Evolutionary conservation across 768 basidiomycete genomes (phyloP).

Genomic region (Boletellus sp.): DNA sequence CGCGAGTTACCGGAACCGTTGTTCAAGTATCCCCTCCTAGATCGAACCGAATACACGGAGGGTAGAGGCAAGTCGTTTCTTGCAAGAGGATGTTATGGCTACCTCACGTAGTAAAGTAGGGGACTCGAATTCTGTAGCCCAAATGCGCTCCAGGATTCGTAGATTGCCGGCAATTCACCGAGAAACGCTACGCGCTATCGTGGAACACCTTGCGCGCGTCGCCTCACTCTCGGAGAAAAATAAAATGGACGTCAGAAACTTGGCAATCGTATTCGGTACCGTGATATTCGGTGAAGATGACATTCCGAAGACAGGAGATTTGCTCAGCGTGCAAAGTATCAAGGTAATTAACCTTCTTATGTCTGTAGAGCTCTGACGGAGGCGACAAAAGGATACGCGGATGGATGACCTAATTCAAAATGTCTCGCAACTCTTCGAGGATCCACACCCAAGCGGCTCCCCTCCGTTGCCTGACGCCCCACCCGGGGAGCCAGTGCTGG

Average conservation of each 20-base stretch:
- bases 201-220: constrained; percentile 81
- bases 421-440: constrained; percentile 59
- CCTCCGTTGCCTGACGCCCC: constrained; percentile 76
- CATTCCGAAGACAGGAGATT: constrained; percentile 70
- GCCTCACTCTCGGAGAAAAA: constrained; percentile 65
- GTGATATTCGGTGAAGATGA: constrained; percentile 94
- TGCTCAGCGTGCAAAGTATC: constrained; percentile 66
- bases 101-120: constrained; percentile 45
- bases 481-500: constrained; percentile 54
- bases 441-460: constrained; percentile 49
- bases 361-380: constrained; percentile 29
- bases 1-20: constrained; percentile 88
- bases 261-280: constrained; percentile 85
- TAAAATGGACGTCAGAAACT: constrained; percentile 92
- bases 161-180: constrained; percentile 81
- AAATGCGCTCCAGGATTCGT: constrained; percentile 85
- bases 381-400: constrained; percentile 50
- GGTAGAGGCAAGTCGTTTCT: constrained; percentile 52
- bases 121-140: constrained; percentile 61
- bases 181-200: constrained; percentile 71
- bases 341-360: constrained; percentile 52
- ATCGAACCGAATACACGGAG: constrained; percentile 78
- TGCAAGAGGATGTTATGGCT: background rate
- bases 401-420: constrained; percentile 86
- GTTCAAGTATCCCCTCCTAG: constrained; percentile 75